These are phyloP conservation scores for Ochetophila trinervis DNA, from an alignment of 306 rosid species.

Conservation along the genomic window DNA sequence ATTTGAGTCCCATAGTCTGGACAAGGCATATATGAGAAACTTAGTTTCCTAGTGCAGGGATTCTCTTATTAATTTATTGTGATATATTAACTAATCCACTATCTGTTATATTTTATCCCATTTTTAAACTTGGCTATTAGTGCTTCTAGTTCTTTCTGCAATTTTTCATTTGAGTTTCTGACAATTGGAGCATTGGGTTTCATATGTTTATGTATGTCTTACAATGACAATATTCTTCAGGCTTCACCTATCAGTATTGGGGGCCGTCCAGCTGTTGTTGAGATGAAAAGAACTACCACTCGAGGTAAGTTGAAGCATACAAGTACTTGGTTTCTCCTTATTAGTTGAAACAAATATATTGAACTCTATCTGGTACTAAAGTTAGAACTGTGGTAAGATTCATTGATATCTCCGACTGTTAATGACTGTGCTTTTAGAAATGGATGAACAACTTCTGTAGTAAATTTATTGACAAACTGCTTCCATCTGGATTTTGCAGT, in stretches of 20 bases:
- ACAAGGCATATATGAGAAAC: no score
- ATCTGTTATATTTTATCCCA: no score
- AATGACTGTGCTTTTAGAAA: background rate
- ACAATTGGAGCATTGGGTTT: no score
- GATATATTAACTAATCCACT: no score
- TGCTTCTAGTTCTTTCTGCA: no score
- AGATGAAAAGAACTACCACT: conserved; percentile 57
- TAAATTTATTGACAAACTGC: conserved; percentile 11
- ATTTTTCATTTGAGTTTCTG: no score
- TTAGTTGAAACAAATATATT: no score
- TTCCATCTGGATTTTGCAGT: conserved; percentile 33
- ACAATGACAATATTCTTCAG: conserved; percentile 36
- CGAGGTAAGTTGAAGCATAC: conserved; percentile 50
- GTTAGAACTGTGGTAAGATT: background rate
- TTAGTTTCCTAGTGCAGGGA: no score
- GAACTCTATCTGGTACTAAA: no score
- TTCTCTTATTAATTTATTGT: no score
- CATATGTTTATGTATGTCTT: conserved; percentile 9
- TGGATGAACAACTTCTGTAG: conserved; percentile 13
- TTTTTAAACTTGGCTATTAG: no score
- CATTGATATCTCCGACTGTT: background rate
- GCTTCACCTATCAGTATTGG: conserved; percentile 58
- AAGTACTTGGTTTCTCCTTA: background rate
- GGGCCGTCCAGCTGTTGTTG: conserved; percentile 51
- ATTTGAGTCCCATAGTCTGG: no score